Percentiles rank a stretch among this genome's conserved stretches.
Evolutionary conservation across 2,329 filamentous ascomycete species (phyloP).

Genomic region (Graphilbum fragrans): DNA sequence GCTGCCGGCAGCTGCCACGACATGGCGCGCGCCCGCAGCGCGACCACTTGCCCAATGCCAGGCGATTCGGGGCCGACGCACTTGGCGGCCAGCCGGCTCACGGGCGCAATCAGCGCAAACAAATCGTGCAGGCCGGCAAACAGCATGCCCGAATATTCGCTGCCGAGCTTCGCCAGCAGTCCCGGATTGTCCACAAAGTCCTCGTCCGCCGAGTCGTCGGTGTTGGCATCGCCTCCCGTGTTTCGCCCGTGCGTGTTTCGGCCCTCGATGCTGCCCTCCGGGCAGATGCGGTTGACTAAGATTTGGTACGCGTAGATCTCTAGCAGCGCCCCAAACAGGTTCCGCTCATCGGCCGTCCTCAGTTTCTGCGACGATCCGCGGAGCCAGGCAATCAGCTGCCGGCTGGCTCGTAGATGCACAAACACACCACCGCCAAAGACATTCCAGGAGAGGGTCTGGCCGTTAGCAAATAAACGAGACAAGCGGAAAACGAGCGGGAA

Average conservation of each 20-base stretch:
- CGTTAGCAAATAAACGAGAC: conserved; percentile 7
- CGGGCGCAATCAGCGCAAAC: conserved; percentile 9
- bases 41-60: neutral
- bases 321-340: conserved; percentile 8
- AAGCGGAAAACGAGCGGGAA: conserved; percentile 10
- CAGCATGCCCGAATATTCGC: conserved; percentile 8
- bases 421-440: conserved; percentile 9
- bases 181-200: conserved; percentile 10
- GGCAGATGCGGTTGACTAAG: conserved; percentile 9
- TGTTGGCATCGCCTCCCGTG: neutral
- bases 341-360: conserved; percentile 6
- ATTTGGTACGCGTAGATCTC: conserved; percentile 11
- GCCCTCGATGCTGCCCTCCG: conserved; percentile 5
- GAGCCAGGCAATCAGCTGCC: conserved; percentile 12
- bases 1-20: conserved; percentile 9
- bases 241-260: neutral
- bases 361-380: conserved; percentile 7
- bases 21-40: conserved; percentile 5
- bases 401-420: conserved; percentile 11
- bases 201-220: conserved; percentile 5
- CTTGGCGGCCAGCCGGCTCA: conserved; percentile 6
- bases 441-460: conserved; percentile 10
- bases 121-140: conserved; percentile 10
- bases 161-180: conserved; percentile 6
- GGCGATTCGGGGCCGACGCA: neutral